Evolutionary conservation across 768 basidiomycete genomes (phyloP), one percentile per base, ranked within the genome.

Genomic region (Ramaria sp.): DNA sequence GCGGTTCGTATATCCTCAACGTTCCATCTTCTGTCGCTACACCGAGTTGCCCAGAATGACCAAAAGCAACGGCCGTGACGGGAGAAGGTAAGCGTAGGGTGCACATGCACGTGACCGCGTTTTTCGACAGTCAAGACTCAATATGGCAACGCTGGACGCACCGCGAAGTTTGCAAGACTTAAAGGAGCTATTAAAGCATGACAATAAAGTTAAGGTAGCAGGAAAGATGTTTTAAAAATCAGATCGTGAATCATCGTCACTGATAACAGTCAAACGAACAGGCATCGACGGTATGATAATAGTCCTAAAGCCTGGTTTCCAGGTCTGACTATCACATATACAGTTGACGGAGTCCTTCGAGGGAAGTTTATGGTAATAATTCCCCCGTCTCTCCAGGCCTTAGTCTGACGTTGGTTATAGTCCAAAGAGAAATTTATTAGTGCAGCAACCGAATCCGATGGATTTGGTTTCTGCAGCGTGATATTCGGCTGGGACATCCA

Each of bases 401-500:
- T 62, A 55, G 57, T 60, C 55, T 38, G 61, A n/a, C 49, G 48
- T 53, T 7, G 17, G 7, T 38, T 33, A 58, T 67, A 96, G 91
- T 88, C 87, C 15, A 96, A 88, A 71, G 78, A 84, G 51, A 98
- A 98, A 72, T 96, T 98, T 67, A 66, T 96, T 34, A 82, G 82
- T 50, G 86, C 90, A 0, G 88, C 77, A 7, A 79, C 83, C 51
- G 59, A 62, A 17, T 79, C 84, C 0, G 82, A 84, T 60, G 91
- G 91, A 0, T 95, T 96, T 67, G 91, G 91, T 5, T 96, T 94
- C 72, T 95, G 91, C 72, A 90, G 87, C 63, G 88, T 94, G 49
- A 82, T 94, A 57, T 97, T 94, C 59, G 89, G 88, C 49, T 92
- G 91, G 94, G 90, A 95, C 68, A 83, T 97, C 15, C 91, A 97